Percentiles rank a stretch among this genome's conserved stretches.
Evolutionary conservation across 257 asterid genomes (phyloP).

Genomic region (Jaltomata sinuosa): DNA sequence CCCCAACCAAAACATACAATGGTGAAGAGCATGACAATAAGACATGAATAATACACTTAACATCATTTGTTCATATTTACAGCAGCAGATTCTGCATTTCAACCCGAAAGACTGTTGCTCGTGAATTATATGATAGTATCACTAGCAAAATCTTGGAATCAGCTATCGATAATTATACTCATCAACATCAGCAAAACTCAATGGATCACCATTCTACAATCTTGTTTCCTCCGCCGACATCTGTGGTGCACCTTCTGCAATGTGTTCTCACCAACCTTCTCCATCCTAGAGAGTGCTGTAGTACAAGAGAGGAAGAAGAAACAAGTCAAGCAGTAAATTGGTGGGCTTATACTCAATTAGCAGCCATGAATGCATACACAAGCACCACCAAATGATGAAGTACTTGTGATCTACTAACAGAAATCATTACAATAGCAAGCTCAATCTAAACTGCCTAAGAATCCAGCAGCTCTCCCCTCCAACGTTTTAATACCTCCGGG

Average conservation of each 20-base stretch:
- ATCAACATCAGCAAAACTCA: slow-evolving; percentile 7
- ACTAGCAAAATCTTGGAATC: neutral
- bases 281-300: slow-evolving; percentile 41
- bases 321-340: neutral
- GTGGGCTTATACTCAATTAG: neutral
- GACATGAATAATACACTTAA: neutral
- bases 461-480: neutral
- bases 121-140: neutral
- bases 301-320: slow-evolving; percentile 7
- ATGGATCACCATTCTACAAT: slow-evolving; percentile 52
- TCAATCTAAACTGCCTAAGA: neutral
- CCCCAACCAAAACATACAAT: neutral
- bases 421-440: neutral
- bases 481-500: no score
- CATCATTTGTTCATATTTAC: neutral
- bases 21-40: neutral
- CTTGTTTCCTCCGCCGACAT: slow-evolving; percentile 81
- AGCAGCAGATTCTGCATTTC: neutral
- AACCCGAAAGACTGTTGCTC: neutral
- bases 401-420: neutral
- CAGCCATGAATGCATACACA: neutral
- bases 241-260: slow-evolving; percentile 86
- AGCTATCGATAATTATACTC: neutral
- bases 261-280: slow-evolving; percentile 65
- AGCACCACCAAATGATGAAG: neutral